A percentile compares a stretch with the other conserved stretches of the same genome.
Evolutionary conservation across 1,139 yeast genomes (phyloP).

Genomic region (Pichia sp.): DNA sequence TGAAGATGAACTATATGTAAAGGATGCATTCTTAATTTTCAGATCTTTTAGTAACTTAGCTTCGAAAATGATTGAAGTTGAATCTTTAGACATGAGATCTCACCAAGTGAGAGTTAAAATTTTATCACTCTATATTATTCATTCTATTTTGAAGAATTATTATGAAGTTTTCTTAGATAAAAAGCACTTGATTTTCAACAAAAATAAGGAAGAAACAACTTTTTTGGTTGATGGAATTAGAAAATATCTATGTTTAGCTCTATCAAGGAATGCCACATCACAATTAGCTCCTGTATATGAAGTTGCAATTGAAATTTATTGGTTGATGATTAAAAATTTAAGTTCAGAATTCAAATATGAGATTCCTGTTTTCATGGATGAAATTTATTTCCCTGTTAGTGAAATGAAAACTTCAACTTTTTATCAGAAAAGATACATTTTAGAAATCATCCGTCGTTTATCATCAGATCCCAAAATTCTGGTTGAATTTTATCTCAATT

Average conservation of each 20-base stretch:
- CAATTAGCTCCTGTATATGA: constrained; percentile 90
- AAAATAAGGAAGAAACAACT: constrained; percentile 51
- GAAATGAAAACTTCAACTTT: constrained; percentile 88
- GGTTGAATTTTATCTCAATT: constrained; percentile 87
- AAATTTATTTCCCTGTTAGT: constrained; percentile 88
- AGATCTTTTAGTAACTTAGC: constrained; percentile 93
- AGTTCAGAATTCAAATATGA: constrained; percentile 86
- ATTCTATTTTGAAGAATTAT: constrained; percentile 78
- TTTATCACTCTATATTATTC: constrained; percentile 79
- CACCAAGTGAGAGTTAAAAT: constrained; percentile 89
- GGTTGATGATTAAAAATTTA: constrained; percentile 77
- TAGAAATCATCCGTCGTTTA: constrained; percentile 69
- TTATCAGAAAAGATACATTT: constrained; percentile 84
- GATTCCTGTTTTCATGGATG: constrained; percentile 88
- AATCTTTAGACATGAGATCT: constrained; percentile 74
- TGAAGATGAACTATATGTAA: constrained; percentile 63
- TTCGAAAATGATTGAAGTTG: constrained; percentile 70
- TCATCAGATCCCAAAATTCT: constrained; percentile 86
- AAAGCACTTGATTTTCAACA: constrained; percentile 51
- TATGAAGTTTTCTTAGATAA: constrained; percentile 72
- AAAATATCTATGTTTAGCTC: constrained; percentile 73
- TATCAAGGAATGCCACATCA: constrained; percentile 90
- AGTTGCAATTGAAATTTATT: constrained; percentile 83
- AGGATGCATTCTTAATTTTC: constrained; percentile 88
- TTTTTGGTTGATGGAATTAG: constrained; percentile 72